These are phyloP conservation scores for Glarea lozoyensis DNA, from an alignment of 495 filamentous ascomycete species.

Conservation along the genomic window DNA sequence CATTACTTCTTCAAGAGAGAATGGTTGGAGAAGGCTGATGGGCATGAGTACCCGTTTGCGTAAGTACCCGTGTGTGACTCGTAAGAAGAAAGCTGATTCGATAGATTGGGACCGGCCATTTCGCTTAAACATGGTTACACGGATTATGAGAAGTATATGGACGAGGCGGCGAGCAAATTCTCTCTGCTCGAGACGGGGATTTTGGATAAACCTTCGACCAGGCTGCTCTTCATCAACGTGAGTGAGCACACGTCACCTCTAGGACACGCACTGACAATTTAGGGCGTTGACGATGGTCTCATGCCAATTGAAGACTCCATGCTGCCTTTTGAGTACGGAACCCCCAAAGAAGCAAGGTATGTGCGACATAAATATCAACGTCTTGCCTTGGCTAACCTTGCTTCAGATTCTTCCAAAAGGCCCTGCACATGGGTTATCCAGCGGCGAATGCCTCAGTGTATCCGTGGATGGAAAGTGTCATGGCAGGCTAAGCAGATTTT, in stretches of 20 bases:
- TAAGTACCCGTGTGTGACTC: constrained; percentile 26
- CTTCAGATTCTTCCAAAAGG: constrained; percentile 43
- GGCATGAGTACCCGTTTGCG: constrained; percentile 72
- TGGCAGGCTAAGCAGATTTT: constrained; percentile 1
- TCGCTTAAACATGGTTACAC: constrained; percentile 64
- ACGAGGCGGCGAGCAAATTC: constrained; percentile 57
- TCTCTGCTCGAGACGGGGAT: constrained; percentile 65
- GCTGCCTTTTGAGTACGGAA: constrained; percentile 57
- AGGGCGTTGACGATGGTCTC: constrained; percentile 57
- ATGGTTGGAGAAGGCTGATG: constrained; percentile 59
- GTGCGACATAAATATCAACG: constrained; percentile 1
- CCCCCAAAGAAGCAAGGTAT: constrained; percentile 55
- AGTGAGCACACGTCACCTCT: constrained; percentile 27
- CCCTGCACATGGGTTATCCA: constrained; percentile 61
- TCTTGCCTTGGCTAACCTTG: background rate
- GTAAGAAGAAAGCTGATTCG: background rate
- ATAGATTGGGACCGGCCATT: constrained; percentile 52
- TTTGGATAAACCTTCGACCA: constrained; percentile 49
- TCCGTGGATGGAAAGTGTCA: constrained; percentile 44
- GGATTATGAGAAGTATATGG: constrained; percentile 48
- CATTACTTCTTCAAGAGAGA: constrained; percentile 59
- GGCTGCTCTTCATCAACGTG: constrained; percentile 56
- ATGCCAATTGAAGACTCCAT: constrained; percentile 74
- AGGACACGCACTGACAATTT: background rate
- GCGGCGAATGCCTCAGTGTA: constrained; percentile 41